Conservation (phyloP, 2,329 filamentous ascomycete species). For the Penicillium hordei region DNA sequence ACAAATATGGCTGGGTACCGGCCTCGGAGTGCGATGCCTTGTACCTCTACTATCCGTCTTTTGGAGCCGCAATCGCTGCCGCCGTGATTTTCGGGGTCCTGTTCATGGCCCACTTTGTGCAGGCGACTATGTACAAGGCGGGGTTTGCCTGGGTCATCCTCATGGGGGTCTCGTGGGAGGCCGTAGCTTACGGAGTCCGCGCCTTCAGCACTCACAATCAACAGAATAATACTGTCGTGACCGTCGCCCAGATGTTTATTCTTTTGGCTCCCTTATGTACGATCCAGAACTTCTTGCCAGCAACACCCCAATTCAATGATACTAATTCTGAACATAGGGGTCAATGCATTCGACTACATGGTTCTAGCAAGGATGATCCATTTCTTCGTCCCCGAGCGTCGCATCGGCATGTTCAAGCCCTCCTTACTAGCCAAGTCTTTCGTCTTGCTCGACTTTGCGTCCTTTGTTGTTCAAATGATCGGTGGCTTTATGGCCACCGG, state of each 20-base stretch:
- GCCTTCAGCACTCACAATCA: conserved; percentile 17
- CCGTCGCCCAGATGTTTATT: conserved; percentile 8
- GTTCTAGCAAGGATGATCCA: conserved; percentile 49
- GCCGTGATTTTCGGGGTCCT: conserved; percentile 35
- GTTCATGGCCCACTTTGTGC: conserved; percentile 31
- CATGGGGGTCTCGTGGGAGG: conserved; percentile 47
- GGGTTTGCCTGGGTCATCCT: conserved; percentile 48
- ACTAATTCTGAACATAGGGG: conserved; percentile 1
- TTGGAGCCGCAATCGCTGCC: conserved; percentile 38
- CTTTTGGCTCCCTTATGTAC: conserved; percentile 11
- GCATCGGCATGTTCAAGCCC: conserved; percentile 42
- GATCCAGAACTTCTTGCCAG: not conserved
- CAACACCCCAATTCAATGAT: not conserved
- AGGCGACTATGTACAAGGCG: conserved; percentile 38
- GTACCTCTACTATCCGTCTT: conserved; percentile 38
- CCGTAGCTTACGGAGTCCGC: conserved; percentile 40
- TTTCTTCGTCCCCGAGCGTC: conserved; percentile 42
- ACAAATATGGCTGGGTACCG: conserved; percentile 26
- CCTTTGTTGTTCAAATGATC: conserved; percentile 15
- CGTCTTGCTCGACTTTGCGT: conserved; percentile 44
- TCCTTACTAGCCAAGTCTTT: conserved; percentile 41
- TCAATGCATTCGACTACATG: conserved; percentile 53
- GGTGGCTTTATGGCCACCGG: conserved; percentile 15
- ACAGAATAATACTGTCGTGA: not conserved
- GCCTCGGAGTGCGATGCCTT: conserved; percentile 16